Evolutionary conservation across 1,139 yeast species (phyloP).

Genomic region (Pichia sp.): DNA sequence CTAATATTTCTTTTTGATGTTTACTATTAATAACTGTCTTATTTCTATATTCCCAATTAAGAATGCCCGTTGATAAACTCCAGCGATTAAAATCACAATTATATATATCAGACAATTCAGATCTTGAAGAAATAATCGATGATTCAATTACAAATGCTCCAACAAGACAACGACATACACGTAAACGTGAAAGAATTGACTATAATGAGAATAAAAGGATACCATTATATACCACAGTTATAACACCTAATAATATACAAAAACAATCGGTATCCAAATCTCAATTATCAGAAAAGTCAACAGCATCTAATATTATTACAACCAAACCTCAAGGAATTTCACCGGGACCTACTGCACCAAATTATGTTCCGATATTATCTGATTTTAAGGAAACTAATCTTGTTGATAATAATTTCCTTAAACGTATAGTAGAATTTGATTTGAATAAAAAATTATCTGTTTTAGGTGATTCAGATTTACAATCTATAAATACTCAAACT

Average conservation of each 20-base stretch:
- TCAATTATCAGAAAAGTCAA: neutral
- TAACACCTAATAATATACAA: too few relatives aligned
- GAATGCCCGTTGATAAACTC: too few relatives aligned
- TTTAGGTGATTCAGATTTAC: constrained; percentile 6
- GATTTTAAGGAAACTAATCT: too few relatives aligned
- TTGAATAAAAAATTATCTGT: constrained; percentile 8
- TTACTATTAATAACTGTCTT: too few relatives aligned
- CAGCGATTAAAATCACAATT: constrained; percentile 19
- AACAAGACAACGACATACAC: neutral
- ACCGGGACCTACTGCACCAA: too few relatives aligned
- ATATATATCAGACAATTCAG: constrained; percentile 23
- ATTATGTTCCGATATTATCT: neutral
- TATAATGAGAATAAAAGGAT: constrained; percentile 23
- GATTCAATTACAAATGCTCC: constrained; percentile 1
- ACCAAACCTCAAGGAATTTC: too few relatives aligned
- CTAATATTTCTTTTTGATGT: too few relatives aligned
- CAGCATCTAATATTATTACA: too few relatives aligned
- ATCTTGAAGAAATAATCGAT: constrained; percentile 17
- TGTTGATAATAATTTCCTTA: constrained; percentile 5
- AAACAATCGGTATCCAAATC: too few relatives aligned
- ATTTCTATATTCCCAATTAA: too few relatives aligned
- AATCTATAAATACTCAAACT: too few relatives aligned
- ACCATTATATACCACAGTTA: neutral
- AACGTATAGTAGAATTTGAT: constrained; percentile 7
- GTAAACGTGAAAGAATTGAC: constrained; percentile 14